Conservation (phyloP, 768 basidiomycete species). For the Kwoniella botswanensis region DNA sequence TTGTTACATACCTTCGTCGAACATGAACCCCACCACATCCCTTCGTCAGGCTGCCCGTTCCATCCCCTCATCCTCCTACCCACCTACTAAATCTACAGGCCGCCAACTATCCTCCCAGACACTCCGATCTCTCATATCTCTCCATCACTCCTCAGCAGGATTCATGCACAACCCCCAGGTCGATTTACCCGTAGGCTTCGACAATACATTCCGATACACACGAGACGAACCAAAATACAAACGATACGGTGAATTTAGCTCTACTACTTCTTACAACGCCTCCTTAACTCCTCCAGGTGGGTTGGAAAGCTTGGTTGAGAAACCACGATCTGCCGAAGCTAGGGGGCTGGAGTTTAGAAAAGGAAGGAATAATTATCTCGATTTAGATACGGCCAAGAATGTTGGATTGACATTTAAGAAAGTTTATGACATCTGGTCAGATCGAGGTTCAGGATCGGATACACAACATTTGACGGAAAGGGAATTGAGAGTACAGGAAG, state of each 20-base stretch:
- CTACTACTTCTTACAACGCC: not conserved
- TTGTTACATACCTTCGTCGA: too few relatives aligned
- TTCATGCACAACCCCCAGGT: slow-evolving; percentile 44
- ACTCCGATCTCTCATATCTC: slow-evolving; percentile 46
- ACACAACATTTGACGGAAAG: slow-evolving; percentile 32
- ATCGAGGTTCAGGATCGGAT: slow-evolving; percentile 1
- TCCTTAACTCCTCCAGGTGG: slow-evolving; percentile 22
- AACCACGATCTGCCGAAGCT: not conserved
- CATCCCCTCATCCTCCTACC: slow-evolving; percentile 20
- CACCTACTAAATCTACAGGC: slow-evolving; percentile 21
- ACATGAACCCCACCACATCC: slow-evolving; percentile 18
- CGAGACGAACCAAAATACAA: slow-evolving; percentile 18
- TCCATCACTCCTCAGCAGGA: slow-evolving; percentile 50
- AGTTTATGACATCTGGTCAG: slow-evolving; percentile 18
- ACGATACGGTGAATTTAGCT: slow-evolving; percentile 15
- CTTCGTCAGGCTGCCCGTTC: slow-evolving; percentile 6
- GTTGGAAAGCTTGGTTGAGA: slow-evolving; percentile 22
- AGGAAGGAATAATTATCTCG: not conserved
- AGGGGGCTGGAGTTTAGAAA: slow-evolving; percentile 1
- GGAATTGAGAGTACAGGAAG: slow-evolving; percentile 43
- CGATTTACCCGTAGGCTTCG: slow-evolving; percentile 31
- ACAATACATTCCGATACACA: slow-evolving; percentile 36
- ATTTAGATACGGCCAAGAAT: not conserved
- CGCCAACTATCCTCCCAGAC: slow-evolving; percentile 28
- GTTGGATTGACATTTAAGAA: slow-evolving; percentile 18